Evolutionary conservation across 805 yeast genomes (phyloP), one percentile per base, ranked within the genome.

Genomic region (Candida easanensis): DNA sequence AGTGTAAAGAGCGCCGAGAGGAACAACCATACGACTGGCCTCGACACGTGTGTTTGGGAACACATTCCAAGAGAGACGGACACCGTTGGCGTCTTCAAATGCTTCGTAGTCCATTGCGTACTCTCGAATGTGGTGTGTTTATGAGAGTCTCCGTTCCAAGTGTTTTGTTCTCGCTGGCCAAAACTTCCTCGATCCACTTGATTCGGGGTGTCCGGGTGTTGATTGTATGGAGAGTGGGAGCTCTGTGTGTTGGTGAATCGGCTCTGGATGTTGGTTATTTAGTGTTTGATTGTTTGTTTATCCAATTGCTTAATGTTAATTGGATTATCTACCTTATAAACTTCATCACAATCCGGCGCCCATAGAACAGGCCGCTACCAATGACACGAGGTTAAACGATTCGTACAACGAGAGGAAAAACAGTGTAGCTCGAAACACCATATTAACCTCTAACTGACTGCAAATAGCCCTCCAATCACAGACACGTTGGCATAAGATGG

Each of bases 1-100:
- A n/a, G 97, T 90, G 71, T 89, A 93, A 49, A 93, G 69, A 43
- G 96, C 84, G 33, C 97, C 96, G 28, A 93, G 82, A 11, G 99
- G 99, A 25, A 93, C 90, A 16, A 91, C 95, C 58, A 89, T 84
- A 54, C 93, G 84, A 56, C 83, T 82, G 16, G 96, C 93, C 64
- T 93, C 98, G 33, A 80, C 79, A 54, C 89, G 80, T 30, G 96
- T 83, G 33, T 86, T 80, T 22, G 99, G 99, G 57, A 91, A 82
- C 33, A 87, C 84, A 58, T 82, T 84, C 89, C 93, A 86, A 6
- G 90, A 73, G 60, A 82, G 73, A 54, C 93, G 76, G 32, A 84
- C 76, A 37, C 93, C 93, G 52, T 84, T 84, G 41, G 64, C 60
- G 59, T 86, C 93, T 60, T 86, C 95, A 52, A 73, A 64, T 8